A percentile compares a stretch with the other conserved stretches of the same genome.
These are phyloP conservation scores for Fusarium pseudoanthophilum DNA, from an alignment of 2,329 filamentous ascomycete species.

Conservation along the genomic window DNA sequence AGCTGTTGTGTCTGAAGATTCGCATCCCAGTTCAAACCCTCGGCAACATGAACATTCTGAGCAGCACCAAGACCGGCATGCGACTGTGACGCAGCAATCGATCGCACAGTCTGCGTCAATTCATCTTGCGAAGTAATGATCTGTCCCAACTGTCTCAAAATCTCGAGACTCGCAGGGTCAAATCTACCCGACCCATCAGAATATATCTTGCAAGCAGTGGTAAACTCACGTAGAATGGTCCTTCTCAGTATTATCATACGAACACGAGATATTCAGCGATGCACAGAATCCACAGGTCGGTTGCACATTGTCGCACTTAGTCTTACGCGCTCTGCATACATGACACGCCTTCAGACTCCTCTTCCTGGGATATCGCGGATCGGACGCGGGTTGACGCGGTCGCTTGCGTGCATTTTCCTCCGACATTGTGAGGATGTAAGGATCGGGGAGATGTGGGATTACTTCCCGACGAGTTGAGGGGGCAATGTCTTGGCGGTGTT, in stretches of 20 bases:
- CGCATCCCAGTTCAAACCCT: slow-evolving; percentile 1
- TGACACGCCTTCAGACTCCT: slow-evolving; percentile 50
- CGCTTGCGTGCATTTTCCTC: slow-evolving; percentile 24
- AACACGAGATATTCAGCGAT: slow-evolving; percentile 48
- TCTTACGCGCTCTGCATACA: slow-evolving; percentile 51
- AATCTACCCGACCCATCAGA: slow-evolving; percentile 39
- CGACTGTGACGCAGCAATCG: slow-evolving; percentile 11
- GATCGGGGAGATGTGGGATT: slow-evolving; percentile 29
- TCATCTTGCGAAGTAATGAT: slow-evolving; percentile 38
- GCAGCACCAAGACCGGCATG: neutral
- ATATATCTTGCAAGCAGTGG: accelerated
- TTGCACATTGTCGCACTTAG: slow-evolving; percentile 52
- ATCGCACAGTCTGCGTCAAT: slow-evolving; percentile 25
- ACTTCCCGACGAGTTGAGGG: slow-evolving; percentile 18
- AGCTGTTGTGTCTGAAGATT: slow-evolving; percentile 2
- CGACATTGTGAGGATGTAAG: neutral
- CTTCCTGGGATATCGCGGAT: slow-evolving; percentile 45
- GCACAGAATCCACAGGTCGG: slow-evolving; percentile 52
- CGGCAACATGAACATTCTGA: neutral
- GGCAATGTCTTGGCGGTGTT: slow-evolving; percentile 8
- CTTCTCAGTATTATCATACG: slow-evolving; percentile 44
- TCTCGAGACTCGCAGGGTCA: slow-evolving; percentile 51
- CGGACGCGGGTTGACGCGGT: slow-evolving; percentile 26
- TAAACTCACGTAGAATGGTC: slow-evolving; percentile 43
- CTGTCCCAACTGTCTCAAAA: slow-evolving; percentile 43